Base-by-base conservation (phyloP, 495 filamentous ascomycete species). In the Sordaria brevicollis region DNA sequence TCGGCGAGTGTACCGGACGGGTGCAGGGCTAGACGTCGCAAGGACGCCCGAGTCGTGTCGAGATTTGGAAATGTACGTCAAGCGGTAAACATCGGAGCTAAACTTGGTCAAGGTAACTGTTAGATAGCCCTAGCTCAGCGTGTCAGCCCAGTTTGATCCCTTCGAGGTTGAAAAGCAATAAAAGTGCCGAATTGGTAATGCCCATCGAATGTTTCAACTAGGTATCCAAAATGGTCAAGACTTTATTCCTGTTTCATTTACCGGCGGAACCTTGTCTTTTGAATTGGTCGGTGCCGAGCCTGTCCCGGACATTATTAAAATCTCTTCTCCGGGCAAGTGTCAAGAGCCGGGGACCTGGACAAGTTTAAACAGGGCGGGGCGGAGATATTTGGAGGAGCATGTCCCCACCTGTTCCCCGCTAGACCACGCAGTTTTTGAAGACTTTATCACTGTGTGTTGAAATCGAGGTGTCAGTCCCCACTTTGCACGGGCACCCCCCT, bases 1-100 rank as follows among this genome's bases (percentile, higher is more conserved):
- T 93, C 77, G 92, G 92, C 8, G 86, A 89, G 69, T 93, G 91
- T 73, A 78, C 78, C 31, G 92, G 90, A 29, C 84, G 78, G 13
- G 83, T 91, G 69, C 73, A 87, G 33, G 49, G 49, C 49, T 62
- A 62, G 25, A 2, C 33, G 5, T 31, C 29, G 29, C 33, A 19
- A n/a, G n/a, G n/a, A n/a, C n/a, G n/a, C n/a, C n/a, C n/a, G n/a
- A n/a, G n/a, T n/a, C n/a, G n/a, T n/a, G n/a, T n/a, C n/a, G n/a
- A n/a, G 49, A 62, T 62, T 9, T 31, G 13, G 17, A 62, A 17
- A 62, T 62, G 49, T 13, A 57, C 11, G 8, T 62, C 25, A 7
- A 25, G 49, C 49, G 49, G 43, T 54, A 25, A 21, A 5, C 25
- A 25, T 5, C 41, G 41, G 41, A 25, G 41, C 41, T 49, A 54